Percentiles rank a stretch among this genome's conserved stretches.
Evolutionary conservation across 2,329 filamentous ascomycete species (phyloP).

Genomic region (Ilyonectria sp.): DNA sequence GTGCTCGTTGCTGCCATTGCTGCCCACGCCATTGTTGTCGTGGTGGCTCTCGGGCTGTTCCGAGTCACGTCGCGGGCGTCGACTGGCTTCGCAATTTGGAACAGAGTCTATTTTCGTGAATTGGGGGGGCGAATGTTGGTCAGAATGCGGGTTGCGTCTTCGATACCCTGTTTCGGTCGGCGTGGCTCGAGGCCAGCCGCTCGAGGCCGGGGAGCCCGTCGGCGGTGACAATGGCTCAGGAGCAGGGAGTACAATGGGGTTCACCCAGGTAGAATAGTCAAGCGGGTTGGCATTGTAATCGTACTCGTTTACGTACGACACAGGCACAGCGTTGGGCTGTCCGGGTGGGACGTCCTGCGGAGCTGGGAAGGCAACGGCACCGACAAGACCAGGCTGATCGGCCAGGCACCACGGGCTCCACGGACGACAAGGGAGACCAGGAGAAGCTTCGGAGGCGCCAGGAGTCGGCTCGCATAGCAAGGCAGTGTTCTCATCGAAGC

Average conservation of each 20-base stretch:
- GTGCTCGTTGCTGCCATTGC: background rate
- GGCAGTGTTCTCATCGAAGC: background rate
- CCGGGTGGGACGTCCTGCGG: no score
- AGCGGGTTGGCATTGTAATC: no score
- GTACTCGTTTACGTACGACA: no score
- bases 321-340: no score
- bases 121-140: background rate
- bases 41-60: background rate
- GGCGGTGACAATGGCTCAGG: background rate
- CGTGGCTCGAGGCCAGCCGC: background rate
- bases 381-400: background rate
- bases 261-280: background rate
- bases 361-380: background rate
- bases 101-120: background rate
- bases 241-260: background rate
- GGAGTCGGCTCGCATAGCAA: background rate
- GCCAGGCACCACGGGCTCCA: background rate
- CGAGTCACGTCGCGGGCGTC: background rate
- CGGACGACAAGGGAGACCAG: background rate
- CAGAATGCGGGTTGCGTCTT: background rate
- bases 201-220: background rate
- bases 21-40: background rate
- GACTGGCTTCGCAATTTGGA: background rate
- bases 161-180: background rate
- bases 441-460: background rate